Conservation (phyloP, 1,139 yeast species). For the Candida pseudoviswanathii region DNA sequence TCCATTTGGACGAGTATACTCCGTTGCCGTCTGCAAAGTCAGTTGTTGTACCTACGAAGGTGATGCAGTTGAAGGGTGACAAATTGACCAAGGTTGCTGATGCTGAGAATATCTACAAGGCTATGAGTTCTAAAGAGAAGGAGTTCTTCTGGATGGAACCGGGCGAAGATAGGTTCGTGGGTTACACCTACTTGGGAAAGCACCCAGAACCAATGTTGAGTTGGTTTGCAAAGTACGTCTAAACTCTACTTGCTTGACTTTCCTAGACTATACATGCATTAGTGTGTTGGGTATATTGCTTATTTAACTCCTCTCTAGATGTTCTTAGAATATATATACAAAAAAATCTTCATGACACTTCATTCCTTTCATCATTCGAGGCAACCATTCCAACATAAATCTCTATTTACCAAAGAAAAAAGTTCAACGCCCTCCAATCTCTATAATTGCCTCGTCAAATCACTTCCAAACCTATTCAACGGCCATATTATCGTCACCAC, state of each 20-base stretch:
- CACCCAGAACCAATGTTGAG: not conserved
- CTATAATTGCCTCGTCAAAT: constrained; percentile 20
- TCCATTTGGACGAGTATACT: not conserved
- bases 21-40: not conserved
- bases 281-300: not conserved
- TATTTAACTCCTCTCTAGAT: not conserved
- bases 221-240: constrained; percentile 5
- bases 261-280: not conserved
- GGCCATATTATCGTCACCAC: constrained; percentile 74
- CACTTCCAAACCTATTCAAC: constrained; percentile 49
- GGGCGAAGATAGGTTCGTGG: constrained; percentile 3
- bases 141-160: constrained; percentile 4
- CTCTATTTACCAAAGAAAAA: not conserved
- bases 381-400: not conserved
- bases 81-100: constrained; percentile 1
- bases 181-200: constrained; percentile 4
- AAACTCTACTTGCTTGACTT: not conserved
- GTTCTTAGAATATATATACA: not conserved
- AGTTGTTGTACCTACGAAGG: constrained; percentile 1
- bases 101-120: not conserved
- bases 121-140: not conserved
- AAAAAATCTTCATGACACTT: too few relatives aligned
- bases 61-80: constrained; percentile 1
- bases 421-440: not conserved
- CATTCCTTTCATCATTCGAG: not conserved